Percentiles rank a stretch among this genome's conserved stretches.
Evolutionary conservation across 2,329 filamentous ascomycete species (phyloP).

Genomic region (Claviceps quebecensis): DNA sequence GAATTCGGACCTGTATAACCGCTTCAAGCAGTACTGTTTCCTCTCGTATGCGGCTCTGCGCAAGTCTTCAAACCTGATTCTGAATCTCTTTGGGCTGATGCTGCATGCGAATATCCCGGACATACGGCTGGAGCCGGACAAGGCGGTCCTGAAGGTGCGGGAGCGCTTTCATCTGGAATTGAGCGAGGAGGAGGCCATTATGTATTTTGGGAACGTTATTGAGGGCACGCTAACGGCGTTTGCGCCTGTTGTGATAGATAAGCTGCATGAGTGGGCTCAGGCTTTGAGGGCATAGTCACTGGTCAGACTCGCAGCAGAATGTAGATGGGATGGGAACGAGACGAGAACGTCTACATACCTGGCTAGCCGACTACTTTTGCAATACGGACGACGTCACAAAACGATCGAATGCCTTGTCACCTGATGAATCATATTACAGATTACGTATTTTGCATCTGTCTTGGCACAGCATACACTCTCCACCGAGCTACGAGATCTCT

Average conservation of each 20-base stretch:
- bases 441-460: no score
- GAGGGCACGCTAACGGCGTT: slow-evolving; percentile 81
- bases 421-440: no score
- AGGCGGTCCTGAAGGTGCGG: slow-evolving; percentile 86
- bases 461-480: no score
- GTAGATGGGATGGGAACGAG: not conserved
- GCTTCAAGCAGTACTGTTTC: slow-evolving; percentile 93
- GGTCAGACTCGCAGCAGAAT: not conserved
- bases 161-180: slow-evolving; percentile 88
- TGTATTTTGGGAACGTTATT: slow-evolving; percentile 78
- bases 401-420: no score
- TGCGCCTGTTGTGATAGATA: slow-evolving; percentile 88
- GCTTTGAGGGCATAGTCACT: slow-evolving; percentile 66
- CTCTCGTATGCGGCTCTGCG: slow-evolving; percentile 83
- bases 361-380: no score
- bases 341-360: not conserved
- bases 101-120: slow-evolving; percentile 95
- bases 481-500: no score
- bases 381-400: no score
- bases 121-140: slow-evolving; percentile 81
- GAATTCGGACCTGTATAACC: slow-evolving; percentile 64
- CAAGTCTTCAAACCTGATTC: slow-evolving; percentile 78
- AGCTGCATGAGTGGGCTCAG: slow-evolving; percentile 86
- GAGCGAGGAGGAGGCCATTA: slow-evolving; percentile 80
- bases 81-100: slow-evolving; percentile 95